These are phyloP conservation scores for Antrodiella citrinella DNA, from an alignment of 768 basidiomycete genomes.

Conservation along the genomic window DNA sequence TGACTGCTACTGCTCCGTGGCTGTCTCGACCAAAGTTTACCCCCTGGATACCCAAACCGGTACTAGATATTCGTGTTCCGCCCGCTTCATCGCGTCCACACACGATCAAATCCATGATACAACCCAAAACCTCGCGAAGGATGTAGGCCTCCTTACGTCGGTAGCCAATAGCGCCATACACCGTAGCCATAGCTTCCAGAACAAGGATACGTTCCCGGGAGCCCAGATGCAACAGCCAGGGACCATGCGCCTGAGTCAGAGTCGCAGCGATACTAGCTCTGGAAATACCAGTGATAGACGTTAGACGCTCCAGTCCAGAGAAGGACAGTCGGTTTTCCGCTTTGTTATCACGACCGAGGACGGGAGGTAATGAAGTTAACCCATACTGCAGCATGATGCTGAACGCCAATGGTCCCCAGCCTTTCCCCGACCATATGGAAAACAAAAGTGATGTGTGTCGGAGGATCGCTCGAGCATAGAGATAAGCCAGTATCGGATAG, in stretches of 20 bases:
- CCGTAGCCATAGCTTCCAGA: slow-evolving; percentile 60
- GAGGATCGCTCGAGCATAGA: slow-evolving; percentile 61
- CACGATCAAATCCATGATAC: slow-evolving; percentile 79
- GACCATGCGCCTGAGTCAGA: slow-evolving; percentile 73
- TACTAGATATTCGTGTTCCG: slow-evolving; percentile 32
- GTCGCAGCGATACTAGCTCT: slow-evolving; percentile 57
- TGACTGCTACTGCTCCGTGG: slow-evolving; percentile 56
- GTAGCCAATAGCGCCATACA: slow-evolving; percentile 79
- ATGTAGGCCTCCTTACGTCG: slow-evolving; percentile 83
- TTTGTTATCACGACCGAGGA: slow-evolving; percentile 34
- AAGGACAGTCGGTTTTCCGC: slow-evolving; percentile 22
- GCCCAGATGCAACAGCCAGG: slow-evolving; percentile 79
- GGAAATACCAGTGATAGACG: slow-evolving; percentile 59
- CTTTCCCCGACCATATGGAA: slow-evolving; percentile 78
- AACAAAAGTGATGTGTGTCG: slow-evolving; percentile 71
- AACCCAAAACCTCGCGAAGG: slow-evolving; percentile 78
- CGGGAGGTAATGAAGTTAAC: slow-evolving; percentile 51
- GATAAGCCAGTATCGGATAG: slow-evolving; percentile 54
- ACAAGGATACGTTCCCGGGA: slow-evolving; percentile 66
- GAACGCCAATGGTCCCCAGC: slow-evolving; percentile 77
- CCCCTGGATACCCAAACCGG: slow-evolving; percentile 43
- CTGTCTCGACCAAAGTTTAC: slow-evolving; percentile 25
- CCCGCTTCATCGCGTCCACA: slow-evolving; percentile 70
- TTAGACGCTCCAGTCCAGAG: slow-evolving; percentile 56
- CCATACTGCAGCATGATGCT: slow-evolving; percentile 65